phyloP scores from a whole-genome alignment of 768 basidiomycete species.

The Panaeolus papilionaceus region DNA sequence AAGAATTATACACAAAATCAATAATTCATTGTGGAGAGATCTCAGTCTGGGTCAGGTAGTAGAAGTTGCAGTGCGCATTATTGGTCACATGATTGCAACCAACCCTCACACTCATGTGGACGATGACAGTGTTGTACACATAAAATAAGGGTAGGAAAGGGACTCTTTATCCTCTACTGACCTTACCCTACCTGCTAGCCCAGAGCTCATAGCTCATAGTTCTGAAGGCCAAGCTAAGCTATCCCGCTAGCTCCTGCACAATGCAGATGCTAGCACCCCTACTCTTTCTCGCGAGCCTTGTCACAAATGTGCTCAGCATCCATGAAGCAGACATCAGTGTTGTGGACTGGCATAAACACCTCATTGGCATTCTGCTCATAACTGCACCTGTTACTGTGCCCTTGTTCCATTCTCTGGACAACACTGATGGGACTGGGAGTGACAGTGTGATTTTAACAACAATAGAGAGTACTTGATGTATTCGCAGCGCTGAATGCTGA shows the following conservation, averaged over 20 bases:
- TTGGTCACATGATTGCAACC: too few relatives aligned
- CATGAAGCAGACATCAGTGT: conserved; percentile 80
- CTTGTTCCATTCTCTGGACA: conserved; percentile 48
- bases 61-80: too few relatives aligned
- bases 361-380: conserved; percentile 75
- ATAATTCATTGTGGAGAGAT: too few relatives aligned
- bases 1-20: too few relatives aligned
- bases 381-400: conserved; percentile 61
- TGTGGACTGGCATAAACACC: conserved; percentile 86
- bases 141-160: too few relatives aligned
- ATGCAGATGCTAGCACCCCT: conserved; percentile 37
- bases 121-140: too few relatives aligned
- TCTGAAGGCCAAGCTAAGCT: too few relatives aligned
- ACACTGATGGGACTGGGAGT: conserved; percentile 19
- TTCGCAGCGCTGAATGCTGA: conserved; percentile 73
- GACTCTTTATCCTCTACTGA: too few relatives aligned
- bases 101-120: too few relatives aligned
- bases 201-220: too few relatives aligned
- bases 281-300: conserved; percentile 26
- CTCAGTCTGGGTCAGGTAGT: too few relatives aligned
- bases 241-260: background rate
- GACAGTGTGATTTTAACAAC: conserved; percentile 61
- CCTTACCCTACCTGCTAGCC: too few relatives aligned
- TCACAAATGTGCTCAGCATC: conserved; percentile 46
- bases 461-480: conserved; percentile 69